Percentiles rank a stretch among this genome's conserved stretches.
Evolutionary conservation across 176 grass and related monocot genomes (phyloP).

Genomic region (Oryza glumipatula): DNA sequence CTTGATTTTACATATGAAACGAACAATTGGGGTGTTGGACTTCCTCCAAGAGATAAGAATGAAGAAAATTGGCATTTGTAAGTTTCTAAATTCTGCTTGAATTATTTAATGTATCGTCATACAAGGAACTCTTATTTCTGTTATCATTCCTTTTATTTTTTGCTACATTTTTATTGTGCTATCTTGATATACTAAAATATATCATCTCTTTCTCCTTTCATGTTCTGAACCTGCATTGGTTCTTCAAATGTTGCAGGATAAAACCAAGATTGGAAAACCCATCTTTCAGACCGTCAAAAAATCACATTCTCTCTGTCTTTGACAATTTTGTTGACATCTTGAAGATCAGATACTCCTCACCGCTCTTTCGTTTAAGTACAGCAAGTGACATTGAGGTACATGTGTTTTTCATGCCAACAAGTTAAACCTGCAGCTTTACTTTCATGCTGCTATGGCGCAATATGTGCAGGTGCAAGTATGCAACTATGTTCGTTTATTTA

Average conservation of each 20-base stretch:
- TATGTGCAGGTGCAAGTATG: not conserved
- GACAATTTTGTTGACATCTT: slow-evolving; percentile 64
- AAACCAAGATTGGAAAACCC: slow-evolving; percentile 80
- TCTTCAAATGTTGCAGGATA: slow-evolving; percentile 57
- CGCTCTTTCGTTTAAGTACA: slow-evolving; percentile 70
- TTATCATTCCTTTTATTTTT: not conserved
- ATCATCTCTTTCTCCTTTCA: not conserved
- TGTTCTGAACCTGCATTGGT: slow-evolving; percentile 1
- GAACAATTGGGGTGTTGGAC: slow-evolving; percentile 94
- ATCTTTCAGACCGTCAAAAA: slow-evolving; percentile 73
- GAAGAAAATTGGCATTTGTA: slow-evolving; percentile 82
- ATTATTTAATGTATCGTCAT: not conserved
- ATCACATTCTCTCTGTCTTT: slow-evolving; percentile 66
- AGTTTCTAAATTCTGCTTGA: slow-evolving; percentile 33
- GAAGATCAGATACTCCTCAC: slow-evolving; percentile 90
- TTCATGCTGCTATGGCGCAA: not conserved
- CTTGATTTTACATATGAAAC: slow-evolving; percentile 91
- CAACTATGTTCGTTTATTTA: not conserved
- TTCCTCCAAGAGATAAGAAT: slow-evolving; percentile 94
- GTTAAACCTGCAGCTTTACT: slow-evolving; percentile 14
- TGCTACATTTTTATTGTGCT: not conserved
- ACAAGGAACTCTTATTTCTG: not conserved
- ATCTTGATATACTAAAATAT: slow-evolving; percentile 9
- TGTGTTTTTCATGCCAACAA: slow-evolving; percentile 22
- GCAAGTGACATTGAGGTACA: slow-evolving; percentile 68